These are phyloP conservation scores for Helicosporidium sp. DNA, from an alignment of 139 green algal species.

Conservation along the genomic window DNA sequence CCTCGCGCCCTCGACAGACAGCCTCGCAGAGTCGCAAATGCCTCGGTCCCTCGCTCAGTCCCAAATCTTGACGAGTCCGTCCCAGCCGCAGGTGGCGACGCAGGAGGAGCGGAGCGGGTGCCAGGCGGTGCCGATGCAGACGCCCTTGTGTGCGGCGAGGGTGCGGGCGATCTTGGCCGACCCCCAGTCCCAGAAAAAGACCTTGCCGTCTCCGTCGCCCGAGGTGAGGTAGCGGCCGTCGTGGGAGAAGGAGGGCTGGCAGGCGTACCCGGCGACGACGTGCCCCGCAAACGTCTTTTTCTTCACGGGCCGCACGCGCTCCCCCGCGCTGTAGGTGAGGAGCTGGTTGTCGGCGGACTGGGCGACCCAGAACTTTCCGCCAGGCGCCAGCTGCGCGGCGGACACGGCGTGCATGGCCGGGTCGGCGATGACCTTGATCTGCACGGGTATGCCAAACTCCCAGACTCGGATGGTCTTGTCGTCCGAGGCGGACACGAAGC, in stretches of 20 bases:
- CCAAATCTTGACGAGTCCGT: slow-evolving; percentile 79
- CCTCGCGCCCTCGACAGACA: too few species aligned
- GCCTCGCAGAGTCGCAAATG: too few species aligned
- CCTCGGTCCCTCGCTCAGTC: too few species aligned
- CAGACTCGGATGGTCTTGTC: slow-evolving; percentile 96
- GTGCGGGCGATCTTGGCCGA: slow-evolving; percentile 33
- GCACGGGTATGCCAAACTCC: slow-evolving; percentile 93
- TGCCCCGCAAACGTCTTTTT: slow-evolving; percentile 96
- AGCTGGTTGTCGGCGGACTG: slow-evolving; percentile 61
- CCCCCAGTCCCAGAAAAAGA: slow-evolving; percentile 95
- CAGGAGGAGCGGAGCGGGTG: slow-evolving; percentile 63
- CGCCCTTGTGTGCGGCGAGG: slow-evolving; percentile 64
- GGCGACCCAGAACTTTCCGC: slow-evolving; percentile 47
- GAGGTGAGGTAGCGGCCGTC: slow-evolving; percentile 66
- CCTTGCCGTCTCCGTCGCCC: slow-evolving; percentile 74
- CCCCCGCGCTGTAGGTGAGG: slow-evolving; percentile 73
- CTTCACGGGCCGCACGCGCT: slow-evolving; percentile 69
- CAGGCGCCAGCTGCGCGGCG: slow-evolving; percentile 45
- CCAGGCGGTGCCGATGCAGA: slow-evolving; percentile 80
- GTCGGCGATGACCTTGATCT: slow-evolving; percentile 83
- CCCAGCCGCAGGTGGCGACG: slow-evolving; percentile 87
- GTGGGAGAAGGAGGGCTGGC: slow-evolving; percentile 40
- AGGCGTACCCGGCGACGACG: slow-evolving; percentile 41
- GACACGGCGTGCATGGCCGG: slow-evolving; percentile 91
- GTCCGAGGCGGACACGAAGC: slow-evolving; percentile 70